Evolutionary conservation across 805 yeast species (phyloP).

Genomic region (Saturnispora galanensis): DNA sequence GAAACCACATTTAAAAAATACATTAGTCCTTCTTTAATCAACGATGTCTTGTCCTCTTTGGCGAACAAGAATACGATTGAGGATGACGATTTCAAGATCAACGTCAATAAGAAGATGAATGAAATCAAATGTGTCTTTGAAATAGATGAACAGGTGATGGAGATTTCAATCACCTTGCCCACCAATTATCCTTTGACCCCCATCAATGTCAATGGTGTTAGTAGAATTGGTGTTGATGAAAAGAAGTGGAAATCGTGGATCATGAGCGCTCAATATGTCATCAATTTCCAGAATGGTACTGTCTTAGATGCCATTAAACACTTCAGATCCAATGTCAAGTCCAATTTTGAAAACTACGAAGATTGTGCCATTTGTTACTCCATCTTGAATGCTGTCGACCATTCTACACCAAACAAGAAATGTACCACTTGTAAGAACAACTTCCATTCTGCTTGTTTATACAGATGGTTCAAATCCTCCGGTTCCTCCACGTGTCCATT

Average conservation of each 20-base stretch:
- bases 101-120: slow-evolving; percentile 47
- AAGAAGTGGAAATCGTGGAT: slow-evolving; percentile 94
- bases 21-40: slow-evolving; percentile 57
- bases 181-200: slow-evolving; percentile 66
- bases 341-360: slow-evolving; percentile 88
- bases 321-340: slow-evolving; percentile 62
- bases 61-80: slow-evolving; percentile 22
- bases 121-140: slow-evolving; percentile 66
- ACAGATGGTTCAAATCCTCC: slow-evolving; percentile 95
- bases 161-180: slow-evolving; percentile 68
- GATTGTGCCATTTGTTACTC: slow-evolving; percentile 98
- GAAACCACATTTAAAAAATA: slow-evolving; percentile 52
- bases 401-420: slow-evolving; percentile 77
- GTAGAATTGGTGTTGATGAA: slow-evolving; percentile 81
- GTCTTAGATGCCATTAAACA: slow-evolving; percentile 58
- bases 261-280: slow-evolving; percentile 77
- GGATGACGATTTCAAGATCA: slow-evolving; percentile 45
- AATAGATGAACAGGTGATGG: slow-evolving; percentile 83
- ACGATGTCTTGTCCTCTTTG: slow-evolving; percentile 37
- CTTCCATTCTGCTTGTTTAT: slow-evolving; percentile 91
- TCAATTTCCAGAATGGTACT: slow-evolving; percentile 65
- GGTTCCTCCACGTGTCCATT: slow-evolving; percentile 90
- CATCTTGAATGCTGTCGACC: slow-evolving; percentile 74
- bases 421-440: slow-evolving; percentile 89
- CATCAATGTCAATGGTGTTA: slow-evolving; percentile 66